Evolutionary conservation across 2,329 filamentous ascomycete species (phyloP), one percentile per base, ranked within the genome.

Genomic region (Colletotrichum incanum): DNA sequence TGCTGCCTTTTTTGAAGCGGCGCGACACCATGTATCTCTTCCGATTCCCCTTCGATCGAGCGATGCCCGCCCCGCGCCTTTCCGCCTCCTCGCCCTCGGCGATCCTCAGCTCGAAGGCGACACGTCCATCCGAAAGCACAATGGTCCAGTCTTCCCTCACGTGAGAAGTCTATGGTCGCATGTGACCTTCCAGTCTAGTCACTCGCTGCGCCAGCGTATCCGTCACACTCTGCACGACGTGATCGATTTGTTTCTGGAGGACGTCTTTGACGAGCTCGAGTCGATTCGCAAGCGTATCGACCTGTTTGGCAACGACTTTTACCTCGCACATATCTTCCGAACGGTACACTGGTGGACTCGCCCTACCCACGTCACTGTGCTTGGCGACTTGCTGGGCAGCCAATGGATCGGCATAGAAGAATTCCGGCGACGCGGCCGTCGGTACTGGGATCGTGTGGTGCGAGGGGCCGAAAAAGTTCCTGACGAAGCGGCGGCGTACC

Each of bases 21-120:
- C 81, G 18, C 78, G 73, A 58, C 80, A 80, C 45, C 81, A 81
- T 73, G 54, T 78, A 2, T 59, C 72, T 31, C 59, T 73, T 8
- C 61, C 71, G 16, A 76, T 2, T 45, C 76, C 31, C 74, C 69
- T 73, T 50, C 77, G 74, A 34, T 76, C 75, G 23, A 78, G 77
- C 62, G 77, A 76, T 77, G 71, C 55, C 78, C 74, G 66, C 75
- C 80, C 41, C 12, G 94, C 94, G 4, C 94, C 95, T 0, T 98
- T 98, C 78, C 90, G 96, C 70, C 90, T 98, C 3, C 91, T 98
- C 18, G 91, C 95, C 1, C 89, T 98, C 28, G 96, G 93, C 73
- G 96, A 98, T 81, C 96, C 96, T 6, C 96, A 98, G 81, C 89
- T 98, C 65, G 96, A 98, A 83, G 96, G 96, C 77, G 94, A 98